phyloP scores from a whole-genome alignment of 768 basidiomycete species.

The Fomitopsis serialis region DNA sequence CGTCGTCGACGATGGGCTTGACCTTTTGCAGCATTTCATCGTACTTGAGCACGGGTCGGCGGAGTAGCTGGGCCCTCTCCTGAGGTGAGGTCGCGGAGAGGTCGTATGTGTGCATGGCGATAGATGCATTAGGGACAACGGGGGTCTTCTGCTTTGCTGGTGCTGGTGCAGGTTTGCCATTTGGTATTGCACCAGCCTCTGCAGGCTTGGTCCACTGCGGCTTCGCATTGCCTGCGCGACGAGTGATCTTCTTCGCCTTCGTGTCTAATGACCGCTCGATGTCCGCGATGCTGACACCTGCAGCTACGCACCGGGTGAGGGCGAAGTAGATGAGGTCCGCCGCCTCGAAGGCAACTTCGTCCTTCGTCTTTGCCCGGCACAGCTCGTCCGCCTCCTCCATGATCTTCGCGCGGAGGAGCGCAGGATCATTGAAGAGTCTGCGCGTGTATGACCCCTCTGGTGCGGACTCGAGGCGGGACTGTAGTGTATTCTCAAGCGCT shows the following conservation, averaged over 20 bases:
- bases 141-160: constrained; percentile 14
- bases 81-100: constrained; percentile 42
- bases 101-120: constrained; percentile 74
- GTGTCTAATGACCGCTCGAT: constrained; percentile 79
- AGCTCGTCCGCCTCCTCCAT: constrained; percentile 98
- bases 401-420: constrained; percentile 86
- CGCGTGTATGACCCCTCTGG: constrained; percentile 92
- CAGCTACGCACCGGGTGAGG: constrained; percentile 75
- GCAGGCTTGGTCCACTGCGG: constrained; percentile 53
- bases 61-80: constrained; percentile 66
- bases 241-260: constrained; percentile 82
- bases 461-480: constrained; percentile 64
- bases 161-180: constrained; percentile 19
- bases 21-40: constrained; percentile 91
- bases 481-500: constrained; percentile 75
- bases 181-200: constrained; percentile 8
- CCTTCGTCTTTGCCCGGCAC: constrained; percentile 71
- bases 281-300: constrained; percentile 78
- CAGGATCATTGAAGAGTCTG: constrained; percentile 76
- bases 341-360: constrained; percentile 90
- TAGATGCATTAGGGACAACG: constrained; percentile 37
- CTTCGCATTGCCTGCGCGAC: constrained; percentile 90
- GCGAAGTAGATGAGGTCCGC: constrained; percentile 95
- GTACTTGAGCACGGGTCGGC: constrained; percentile 84
- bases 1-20: constrained; percentile 87